Evolutionary conservation across 495 filamentous ascomycete genomes (phyloP).

Genomic region (Daldinia caldariorum): DNA sequence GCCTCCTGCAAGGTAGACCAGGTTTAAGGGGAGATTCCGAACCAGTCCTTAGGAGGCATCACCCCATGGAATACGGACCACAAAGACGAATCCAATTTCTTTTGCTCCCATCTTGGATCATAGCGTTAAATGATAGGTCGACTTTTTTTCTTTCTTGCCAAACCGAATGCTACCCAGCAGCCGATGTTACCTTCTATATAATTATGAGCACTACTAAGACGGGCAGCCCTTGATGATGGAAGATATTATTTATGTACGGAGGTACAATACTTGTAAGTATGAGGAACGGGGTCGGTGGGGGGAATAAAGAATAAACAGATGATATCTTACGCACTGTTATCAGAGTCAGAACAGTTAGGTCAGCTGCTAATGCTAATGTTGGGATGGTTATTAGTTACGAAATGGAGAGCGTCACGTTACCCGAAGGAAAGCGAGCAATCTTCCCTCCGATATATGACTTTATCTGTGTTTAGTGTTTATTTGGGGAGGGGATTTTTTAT

Average conservation of each 20-base stretch:
- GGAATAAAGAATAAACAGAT: no score
- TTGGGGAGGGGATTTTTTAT: no score
- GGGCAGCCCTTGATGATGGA: no score
- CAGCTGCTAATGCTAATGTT: not conserved
- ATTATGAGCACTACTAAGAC: no score
- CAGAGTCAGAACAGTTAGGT: no score
- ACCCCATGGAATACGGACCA: conserved; percentile 2
- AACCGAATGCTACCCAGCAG: no score
- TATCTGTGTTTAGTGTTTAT: no score
- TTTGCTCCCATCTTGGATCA: conserved; percentile 18
- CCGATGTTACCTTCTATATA: no score
- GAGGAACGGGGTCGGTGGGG: no score
- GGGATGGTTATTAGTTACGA: not conserved
- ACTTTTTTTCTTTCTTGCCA: not conserved
- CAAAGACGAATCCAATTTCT: conserved; percentile 23
- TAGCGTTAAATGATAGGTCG: conserved; percentile 21
- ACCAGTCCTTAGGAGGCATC: conserved; percentile 22
- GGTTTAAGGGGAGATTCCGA: conserved; percentile 20
- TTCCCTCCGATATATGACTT: conserved; percentile 12
- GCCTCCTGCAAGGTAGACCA: conserved; percentile 19
- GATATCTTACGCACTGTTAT: no score
- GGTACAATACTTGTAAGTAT: no score
- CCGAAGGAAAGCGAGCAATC: conserved; percentile 7
- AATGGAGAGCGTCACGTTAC: not conserved
- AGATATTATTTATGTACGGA: no score